Evolutionary conservation across 371 early-diverging fungal species (phyloP).

Genomic region (Batkoa obscura): DNA sequence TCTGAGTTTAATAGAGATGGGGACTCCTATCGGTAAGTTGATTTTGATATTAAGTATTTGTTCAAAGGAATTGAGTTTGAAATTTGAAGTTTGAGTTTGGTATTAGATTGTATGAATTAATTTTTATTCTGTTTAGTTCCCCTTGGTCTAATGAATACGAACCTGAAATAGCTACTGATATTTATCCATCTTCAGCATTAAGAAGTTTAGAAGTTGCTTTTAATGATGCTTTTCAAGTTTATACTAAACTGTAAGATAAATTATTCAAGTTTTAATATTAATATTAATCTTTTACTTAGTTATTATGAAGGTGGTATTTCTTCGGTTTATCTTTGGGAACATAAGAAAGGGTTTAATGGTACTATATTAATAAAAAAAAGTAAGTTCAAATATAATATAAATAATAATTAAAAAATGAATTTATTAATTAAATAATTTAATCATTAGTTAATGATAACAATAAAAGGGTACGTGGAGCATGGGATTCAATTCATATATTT

Average conservation of each 20-base stretch:
- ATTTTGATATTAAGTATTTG: neutral
- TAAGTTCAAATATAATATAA: conserved; percentile 11
- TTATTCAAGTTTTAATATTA: neutral
- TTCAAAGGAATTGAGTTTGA: neutral
- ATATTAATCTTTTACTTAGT: conserved; percentile 11
- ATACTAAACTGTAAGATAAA: conserved; percentile 61
- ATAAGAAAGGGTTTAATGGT: conserved; percentile 76
- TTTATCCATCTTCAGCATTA: conserved; percentile 52
- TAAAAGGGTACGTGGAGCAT: conserved; percentile 67
- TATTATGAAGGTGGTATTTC: conserved; percentile 93
- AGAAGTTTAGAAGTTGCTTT: conserved; percentile 78
- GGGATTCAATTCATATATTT: conserved; percentile 97
- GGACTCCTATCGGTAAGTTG: conserved; percentile 64
- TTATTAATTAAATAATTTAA: neutral
- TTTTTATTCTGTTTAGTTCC: conserved; percentile 32
- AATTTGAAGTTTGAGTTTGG: neutral
- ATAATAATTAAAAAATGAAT: neutral
- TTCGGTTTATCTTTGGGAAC: conserved; percentile 88
- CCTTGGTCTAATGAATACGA: conserved; percentile 95
- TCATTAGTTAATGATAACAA: conserved; percentile 36
- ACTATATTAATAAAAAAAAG: conserved; percentile 92
- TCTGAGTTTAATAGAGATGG: conserved; percentile 96
- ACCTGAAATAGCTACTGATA: conserved; percentile 63
- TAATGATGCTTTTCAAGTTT: conserved; percentile 91
- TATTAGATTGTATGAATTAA: conserved; percentile 3